These are phyloP conservation scores for Acacia acuminata DNA, from an alignment of 306 rosid species.

Conservation along the genomic window DNA sequence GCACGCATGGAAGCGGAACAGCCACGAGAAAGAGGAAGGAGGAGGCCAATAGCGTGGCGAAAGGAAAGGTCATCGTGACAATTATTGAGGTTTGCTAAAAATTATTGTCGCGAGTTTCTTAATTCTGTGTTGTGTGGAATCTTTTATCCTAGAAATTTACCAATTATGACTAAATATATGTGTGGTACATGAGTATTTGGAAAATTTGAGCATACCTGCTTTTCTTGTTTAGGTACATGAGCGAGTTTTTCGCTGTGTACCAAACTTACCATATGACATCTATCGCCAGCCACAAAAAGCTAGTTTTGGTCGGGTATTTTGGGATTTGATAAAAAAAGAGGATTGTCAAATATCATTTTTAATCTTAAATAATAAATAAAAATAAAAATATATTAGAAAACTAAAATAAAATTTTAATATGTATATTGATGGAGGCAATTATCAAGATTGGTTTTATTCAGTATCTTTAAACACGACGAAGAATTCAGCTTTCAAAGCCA, in stretches of 20 bases:
- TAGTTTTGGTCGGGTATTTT: neutral
- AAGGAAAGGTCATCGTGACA: conserved; percentile 18
- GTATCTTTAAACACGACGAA: too few relatives aligned
- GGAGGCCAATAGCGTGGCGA: conserved; percentile 17
- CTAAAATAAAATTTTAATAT: too few relatives aligned
- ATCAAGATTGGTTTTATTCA: too few relatives aligned
- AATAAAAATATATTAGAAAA: too few relatives aligned
- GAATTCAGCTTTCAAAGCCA: too few relatives aligned
- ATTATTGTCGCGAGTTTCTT: neutral
- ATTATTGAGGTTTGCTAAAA: neutral
- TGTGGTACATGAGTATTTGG: neutral
- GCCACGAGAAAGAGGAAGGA: conserved; percentile 16
- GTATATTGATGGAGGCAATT: too few relatives aligned
- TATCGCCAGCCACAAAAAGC: neutral
- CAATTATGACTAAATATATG: neutral
- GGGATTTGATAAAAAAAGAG: neutral
- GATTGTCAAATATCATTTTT: neutral
- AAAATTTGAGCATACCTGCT: neutral
- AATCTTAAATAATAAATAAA: too few relatives aligned
- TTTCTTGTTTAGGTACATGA: neutral
- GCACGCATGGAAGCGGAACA: conserved; percentile 22
- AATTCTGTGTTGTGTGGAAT: neutral
- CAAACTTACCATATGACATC: neutral
- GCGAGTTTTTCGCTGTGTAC: neutral
- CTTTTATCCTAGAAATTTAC: neutral